A percentile compares a stretch with the other conserved stretches of the same genome.
These are phyloP conservation scores for Albugo candida DNA, from an alignment of 352 stramenopile species.

Conservation along the genomic window DNA sequence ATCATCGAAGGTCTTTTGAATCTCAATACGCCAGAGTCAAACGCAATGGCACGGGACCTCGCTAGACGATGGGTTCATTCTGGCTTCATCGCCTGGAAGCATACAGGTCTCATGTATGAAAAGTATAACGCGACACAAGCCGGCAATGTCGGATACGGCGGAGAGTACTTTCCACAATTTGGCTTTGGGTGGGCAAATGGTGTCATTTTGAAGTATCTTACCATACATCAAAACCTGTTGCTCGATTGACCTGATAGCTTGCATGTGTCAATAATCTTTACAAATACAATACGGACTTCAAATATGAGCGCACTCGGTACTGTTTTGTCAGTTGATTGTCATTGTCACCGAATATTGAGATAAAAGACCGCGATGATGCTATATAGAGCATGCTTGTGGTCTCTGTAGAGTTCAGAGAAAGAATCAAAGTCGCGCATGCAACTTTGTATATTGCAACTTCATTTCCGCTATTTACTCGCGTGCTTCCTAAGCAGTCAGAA, in stretches of 20 bases:
- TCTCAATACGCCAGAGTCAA: slow-evolving; percentile 23
- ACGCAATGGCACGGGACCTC: slow-evolving; percentile 26
- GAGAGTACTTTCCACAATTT: slow-evolving; percentile 78
- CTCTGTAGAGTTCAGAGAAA: not conserved
- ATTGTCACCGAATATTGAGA: too few species aligned
- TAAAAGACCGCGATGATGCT: too few species aligned
- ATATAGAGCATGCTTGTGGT: too few species aligned
- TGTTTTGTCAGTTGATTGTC: not conserved
- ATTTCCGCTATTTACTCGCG: not conserved
- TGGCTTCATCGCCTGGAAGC: slow-evolving; percentile 35
- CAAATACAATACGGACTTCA: not conserved
- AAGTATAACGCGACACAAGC: slow-evolving; percentile 71
- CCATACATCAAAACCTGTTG: slow-evolving; percentile 52
- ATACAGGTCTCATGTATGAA: slow-evolving; percentile 74
- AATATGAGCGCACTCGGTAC: not conserved
- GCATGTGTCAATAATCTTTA: slow-evolving; percentile 8
- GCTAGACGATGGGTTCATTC: slow-evolving; percentile 39
- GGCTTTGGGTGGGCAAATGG: slow-evolving; percentile 79
- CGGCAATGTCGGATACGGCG: slow-evolving; percentile 43
- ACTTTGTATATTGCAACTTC: too few species aligned
- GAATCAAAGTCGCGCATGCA: not conserved
- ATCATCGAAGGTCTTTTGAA: slow-evolving; percentile 55
- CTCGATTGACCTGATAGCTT: slow-evolving; percentile 2
- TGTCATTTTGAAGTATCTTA: slow-evolving; percentile 75
- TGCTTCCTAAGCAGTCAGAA: slow-evolving; percentile 91